Conservation (phyloP, 169 alveolate genomes). For the Eimeria praecox region DNA sequence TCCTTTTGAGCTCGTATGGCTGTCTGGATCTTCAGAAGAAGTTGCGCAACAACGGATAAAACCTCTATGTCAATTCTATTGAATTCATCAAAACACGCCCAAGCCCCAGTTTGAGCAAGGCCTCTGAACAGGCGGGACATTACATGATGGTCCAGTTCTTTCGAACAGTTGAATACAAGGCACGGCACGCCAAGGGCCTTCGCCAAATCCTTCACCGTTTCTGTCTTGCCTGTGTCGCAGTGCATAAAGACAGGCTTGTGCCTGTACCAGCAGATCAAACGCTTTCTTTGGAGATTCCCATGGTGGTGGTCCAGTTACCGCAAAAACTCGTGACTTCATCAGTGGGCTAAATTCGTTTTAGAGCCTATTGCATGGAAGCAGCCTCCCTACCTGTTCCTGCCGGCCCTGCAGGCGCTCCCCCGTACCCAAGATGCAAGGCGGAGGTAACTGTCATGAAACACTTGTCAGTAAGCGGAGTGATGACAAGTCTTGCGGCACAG, state of each 20-base stretch:
- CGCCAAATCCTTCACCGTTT: slow-evolving; percentile 97
- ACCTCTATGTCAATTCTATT: slow-evolving; percentile 97
- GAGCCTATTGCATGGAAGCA: neutral
- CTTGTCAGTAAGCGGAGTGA: slow-evolving; percentile 97
- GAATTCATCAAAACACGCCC: slow-evolving; percentile 99
- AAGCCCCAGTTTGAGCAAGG: slow-evolving; percentile 97
- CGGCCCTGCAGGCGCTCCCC: slow-evolving; percentile 97
- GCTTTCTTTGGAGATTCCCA: neutral
- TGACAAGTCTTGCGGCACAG: slow-evolving; percentile 95
- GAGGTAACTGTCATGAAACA: slow-evolving; percentile 96
- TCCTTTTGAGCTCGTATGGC: slow-evolving; percentile 90
- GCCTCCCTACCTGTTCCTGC: slow-evolving; percentile 92
- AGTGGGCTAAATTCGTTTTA: neutral
- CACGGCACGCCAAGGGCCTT: slow-evolving; percentile 96
- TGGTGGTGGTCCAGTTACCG: neutral
- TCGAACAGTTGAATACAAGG: slow-evolving; percentile 97
- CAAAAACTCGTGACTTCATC: neutral
- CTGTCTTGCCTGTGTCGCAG: slow-evolving; percentile 96
- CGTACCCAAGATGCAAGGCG: slow-evolving; percentile 94
- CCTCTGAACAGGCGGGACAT: slow-evolving; percentile 98
- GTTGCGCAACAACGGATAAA: slow-evolving; percentile 96
- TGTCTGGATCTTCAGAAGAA: slow-evolving; percentile 95
- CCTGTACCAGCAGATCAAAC: neutral
- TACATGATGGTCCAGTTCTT: slow-evolving; percentile 93
- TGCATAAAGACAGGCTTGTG: neutral